Evolutionary conservation across 495 filamentous ascomycete genomes (phyloP).

Genomic region (Hypoxylon cercidicola): DNA sequence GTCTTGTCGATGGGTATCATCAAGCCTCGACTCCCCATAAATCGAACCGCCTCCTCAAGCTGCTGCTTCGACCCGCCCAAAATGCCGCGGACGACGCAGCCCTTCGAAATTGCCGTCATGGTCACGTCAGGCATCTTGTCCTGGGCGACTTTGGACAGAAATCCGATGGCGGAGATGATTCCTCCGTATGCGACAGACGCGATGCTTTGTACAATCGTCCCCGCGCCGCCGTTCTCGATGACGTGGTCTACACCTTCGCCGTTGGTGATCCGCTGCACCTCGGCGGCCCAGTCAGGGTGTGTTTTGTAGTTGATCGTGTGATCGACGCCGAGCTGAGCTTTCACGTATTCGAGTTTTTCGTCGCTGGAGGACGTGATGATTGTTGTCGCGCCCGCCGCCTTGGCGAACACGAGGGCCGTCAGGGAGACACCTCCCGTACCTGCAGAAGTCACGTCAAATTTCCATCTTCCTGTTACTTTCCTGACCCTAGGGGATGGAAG

Average conservation of each 20-base stretch:
- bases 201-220: constrained; percentile 64
- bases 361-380: constrained; percentile 28
- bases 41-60: constrained; percentile 35
- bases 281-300: constrained; percentile 25
- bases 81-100: background rate
- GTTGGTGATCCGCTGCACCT: constrained; percentile 27
- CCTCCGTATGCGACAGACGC: constrained; percentile 67
- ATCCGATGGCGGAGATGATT: constrained; percentile 67
- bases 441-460: background rate
- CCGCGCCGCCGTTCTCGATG: constrained; percentile 60
- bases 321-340: constrained; percentile 14
- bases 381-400: constrained; percentile 22
- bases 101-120: background rate
- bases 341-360: constrained; percentile 14
- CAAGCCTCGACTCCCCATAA: constrained; percentile 4
- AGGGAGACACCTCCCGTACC: constrained; percentile 54
- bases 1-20: constrained; percentile 41
- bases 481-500: background rate
- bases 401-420: constrained; percentile 6
- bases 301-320: constrained; percentile 31
- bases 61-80: constrained; percentile 36
- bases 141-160: constrained; percentile 54
- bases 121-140: constrained; percentile 4
- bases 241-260: constrained; percentile 37
- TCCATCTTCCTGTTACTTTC: background rate